Evolutionary conservation across 108 stramenopile genomes (phyloP).

Genomic region (Cyclotella cryptica): DNA sequence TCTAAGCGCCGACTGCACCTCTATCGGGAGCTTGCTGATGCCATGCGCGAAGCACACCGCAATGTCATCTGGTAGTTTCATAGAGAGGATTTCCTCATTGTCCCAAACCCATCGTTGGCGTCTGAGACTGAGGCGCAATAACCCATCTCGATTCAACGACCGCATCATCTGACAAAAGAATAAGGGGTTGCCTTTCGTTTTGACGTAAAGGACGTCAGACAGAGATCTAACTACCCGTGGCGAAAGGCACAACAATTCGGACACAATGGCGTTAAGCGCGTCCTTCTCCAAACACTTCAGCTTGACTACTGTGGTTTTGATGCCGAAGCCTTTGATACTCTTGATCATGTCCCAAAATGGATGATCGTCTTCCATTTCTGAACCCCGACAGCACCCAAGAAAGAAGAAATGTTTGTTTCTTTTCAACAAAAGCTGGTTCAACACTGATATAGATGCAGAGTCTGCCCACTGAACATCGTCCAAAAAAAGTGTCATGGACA

Average conservation of each 20-base stretch:
- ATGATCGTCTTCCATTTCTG: conserved; percentile 27
- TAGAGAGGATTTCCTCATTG: conserved; percentile 1
- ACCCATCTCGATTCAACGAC: background rate
- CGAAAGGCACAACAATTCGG: conserved; percentile 14
- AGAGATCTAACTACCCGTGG: conserved; percentile 19
- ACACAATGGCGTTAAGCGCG: conserved; percentile 28
- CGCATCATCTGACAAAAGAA: conserved; percentile 24
- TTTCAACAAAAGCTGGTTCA: conserved; percentile 9
- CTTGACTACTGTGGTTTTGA: conserved; percentile 7
- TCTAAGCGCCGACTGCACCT: conserved; percentile 14
- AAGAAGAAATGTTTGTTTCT: background rate
- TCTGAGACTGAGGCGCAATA: conserved; percentile 1
- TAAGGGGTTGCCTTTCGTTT: conserved; percentile 37
- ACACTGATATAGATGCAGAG: conserved; percentile 11
- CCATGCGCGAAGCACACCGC: conserved; percentile 9
- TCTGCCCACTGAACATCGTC: conserved; percentile 44
- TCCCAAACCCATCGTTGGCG: conserved; percentile 18
- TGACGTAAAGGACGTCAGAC: conserved; percentile 21
- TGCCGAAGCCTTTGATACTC: background rate
- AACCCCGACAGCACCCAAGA: conserved; percentile 25
- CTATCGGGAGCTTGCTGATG: conserved; percentile 5
- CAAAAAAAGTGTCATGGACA: conserved; percentile 24
- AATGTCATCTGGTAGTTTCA: conserved; percentile 21
- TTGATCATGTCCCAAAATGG: conserved; percentile 17
- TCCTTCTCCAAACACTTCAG: conserved; percentile 16